phyloP scores from a whole-genome alignment of 352 stramenopile genomes.

The Phytophthora idaei region DNA sequence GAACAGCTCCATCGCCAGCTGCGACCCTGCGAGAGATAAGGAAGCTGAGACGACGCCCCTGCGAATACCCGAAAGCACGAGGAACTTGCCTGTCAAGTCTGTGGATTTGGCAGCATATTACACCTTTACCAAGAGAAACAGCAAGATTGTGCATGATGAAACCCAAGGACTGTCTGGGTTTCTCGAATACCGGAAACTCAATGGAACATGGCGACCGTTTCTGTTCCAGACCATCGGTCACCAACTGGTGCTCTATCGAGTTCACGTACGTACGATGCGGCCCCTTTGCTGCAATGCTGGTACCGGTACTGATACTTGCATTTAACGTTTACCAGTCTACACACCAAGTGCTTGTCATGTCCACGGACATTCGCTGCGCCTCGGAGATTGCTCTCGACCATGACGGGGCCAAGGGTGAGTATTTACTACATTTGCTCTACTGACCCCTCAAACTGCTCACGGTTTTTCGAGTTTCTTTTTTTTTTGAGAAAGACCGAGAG shows the following conservation, averaged over 20 bases:
- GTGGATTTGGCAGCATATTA: conserved; percentile 69
- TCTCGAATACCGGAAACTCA: conserved; percentile 73
- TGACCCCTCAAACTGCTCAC: neutral
- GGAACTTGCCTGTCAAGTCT: conserved; percentile 32
- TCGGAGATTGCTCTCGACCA: conserved; percentile 58
- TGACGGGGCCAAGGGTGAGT: conserved; percentile 31
- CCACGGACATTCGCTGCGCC: conserved; percentile 66
- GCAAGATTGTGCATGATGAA: conserved; percentile 55
- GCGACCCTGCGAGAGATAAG: conserved; percentile 10
- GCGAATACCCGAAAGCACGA: conserved; percentile 11
- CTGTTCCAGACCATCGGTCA: conserved; percentile 78
- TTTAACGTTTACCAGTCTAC: conserved; percentile 44
- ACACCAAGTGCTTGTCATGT: conserved; percentile 76
- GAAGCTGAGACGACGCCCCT: conserved; percentile 10
- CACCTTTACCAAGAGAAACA: conserved; percentile 59
- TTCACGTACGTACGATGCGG: conserved; percentile 50
- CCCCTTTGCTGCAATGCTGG: neutral
- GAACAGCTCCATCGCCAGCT: conserved; percentile 22
- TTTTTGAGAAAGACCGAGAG: conserved; percentile 27
- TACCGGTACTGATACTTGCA: conserved; percentile 3
- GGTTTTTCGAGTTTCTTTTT: neutral
- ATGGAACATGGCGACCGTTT: conserved; percentile 76
- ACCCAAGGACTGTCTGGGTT: conserved; percentile 52
- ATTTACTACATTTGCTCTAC: neutral
- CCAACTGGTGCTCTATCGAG: conserved; percentile 71